Percentiles rank a stretch among this genome's conserved stretches.
Conservation (phyloP, 2,329 filamentous ascomycete genomes). For the Cadophora sp. region DNA sequence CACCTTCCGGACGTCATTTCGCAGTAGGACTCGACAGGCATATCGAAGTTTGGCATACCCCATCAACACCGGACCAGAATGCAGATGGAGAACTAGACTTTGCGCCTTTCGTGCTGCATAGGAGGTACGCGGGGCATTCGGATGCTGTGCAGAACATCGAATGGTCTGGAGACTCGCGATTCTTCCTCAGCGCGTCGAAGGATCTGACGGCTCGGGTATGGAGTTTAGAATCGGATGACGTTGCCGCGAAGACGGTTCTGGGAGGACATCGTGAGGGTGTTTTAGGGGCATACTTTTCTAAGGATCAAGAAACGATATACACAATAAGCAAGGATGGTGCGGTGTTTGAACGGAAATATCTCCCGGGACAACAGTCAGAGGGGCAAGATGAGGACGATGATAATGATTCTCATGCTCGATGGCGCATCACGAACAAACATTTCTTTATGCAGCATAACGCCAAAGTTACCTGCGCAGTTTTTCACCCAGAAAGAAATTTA, state of each 20-base stretch:
- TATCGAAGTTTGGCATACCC: constrained; percentile 96
- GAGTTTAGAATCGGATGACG: constrained; percentile 87
- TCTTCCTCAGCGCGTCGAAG: constrained; percentile 91
- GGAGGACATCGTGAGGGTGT: constrained; percentile 91
- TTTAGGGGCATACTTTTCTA: constrained; percentile 95
- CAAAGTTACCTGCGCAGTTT: constrained; percentile 87
- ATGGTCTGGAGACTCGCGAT: constrained; percentile 96
- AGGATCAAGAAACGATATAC: constrained; percentile 93
- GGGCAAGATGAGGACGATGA: constrained; percentile 61
- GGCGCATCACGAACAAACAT: constrained; percentile 89
- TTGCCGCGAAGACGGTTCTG: constrained; percentile 87
- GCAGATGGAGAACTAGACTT: constrained; percentile 87
- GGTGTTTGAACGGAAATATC: constrained; percentile 91
- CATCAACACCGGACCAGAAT: constrained; percentile 83
- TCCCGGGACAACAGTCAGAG: constrained; percentile 61
- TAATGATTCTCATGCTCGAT: constrained; percentile 74
- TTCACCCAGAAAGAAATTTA: constrained; percentile 85
- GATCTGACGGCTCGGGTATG: constrained; percentile 94
- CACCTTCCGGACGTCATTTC: constrained; percentile 89
- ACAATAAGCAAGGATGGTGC: constrained; percentile 98
- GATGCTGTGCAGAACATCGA: constrained; percentile 86
- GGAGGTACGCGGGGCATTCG: constrained; percentile 86
- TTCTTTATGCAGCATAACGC: constrained; percentile 94
- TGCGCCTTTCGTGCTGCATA: constrained; percentile 89
- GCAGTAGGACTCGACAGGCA: constrained; percentile 86